Conservation (phyloP, 2,329 filamentous ascomycete species). For the Colletotrichum sublineola region DNA sequence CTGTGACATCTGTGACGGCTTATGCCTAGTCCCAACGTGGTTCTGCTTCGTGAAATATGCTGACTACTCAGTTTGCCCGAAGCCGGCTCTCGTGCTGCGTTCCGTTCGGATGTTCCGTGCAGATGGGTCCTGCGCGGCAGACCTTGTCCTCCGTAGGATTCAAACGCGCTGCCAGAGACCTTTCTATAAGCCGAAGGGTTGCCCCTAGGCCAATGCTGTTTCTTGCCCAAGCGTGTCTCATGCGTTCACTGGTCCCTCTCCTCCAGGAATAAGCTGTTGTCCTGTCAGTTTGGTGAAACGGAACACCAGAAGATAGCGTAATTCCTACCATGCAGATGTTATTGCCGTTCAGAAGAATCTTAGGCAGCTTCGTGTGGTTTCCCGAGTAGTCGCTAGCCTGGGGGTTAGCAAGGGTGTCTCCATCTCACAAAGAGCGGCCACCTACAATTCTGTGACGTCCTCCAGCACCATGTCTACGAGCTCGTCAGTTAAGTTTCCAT, state of each 20-base stretch:
- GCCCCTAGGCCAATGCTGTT: neutral
- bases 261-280: constrained; percentile 80
- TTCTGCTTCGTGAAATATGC: neutral
- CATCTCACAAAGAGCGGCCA: constrained; percentile 8
- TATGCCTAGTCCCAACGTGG: neutral
- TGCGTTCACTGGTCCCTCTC: constrained; percentile 72
- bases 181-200: neutral
- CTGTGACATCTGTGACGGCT: constrained; percentile 6
- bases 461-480: constrained; percentile 93
- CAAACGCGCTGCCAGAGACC: neutral
- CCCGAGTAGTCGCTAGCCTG: constrained; percentile 87
- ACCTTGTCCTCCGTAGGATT: neutral
- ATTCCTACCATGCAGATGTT: constrained; percentile 96
- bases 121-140: neutral
- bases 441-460: constrained; percentile 96
- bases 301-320: too few relatives aligned
- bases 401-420: constrained; percentile 45
- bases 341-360: constrained; percentile 97
- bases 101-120: neutral
- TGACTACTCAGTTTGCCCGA: neutral
- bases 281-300: constrained; percentile 30
- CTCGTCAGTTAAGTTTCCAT: constrained; percentile 43
- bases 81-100: neutral
- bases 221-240: constrained; percentile 6
- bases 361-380: constrained; percentile 87